Evolutionary conservation across 306 rosid species (phyloP), one percentile per base, ranked within the genome.

Genomic region (Carpinus fangiana): DNA sequence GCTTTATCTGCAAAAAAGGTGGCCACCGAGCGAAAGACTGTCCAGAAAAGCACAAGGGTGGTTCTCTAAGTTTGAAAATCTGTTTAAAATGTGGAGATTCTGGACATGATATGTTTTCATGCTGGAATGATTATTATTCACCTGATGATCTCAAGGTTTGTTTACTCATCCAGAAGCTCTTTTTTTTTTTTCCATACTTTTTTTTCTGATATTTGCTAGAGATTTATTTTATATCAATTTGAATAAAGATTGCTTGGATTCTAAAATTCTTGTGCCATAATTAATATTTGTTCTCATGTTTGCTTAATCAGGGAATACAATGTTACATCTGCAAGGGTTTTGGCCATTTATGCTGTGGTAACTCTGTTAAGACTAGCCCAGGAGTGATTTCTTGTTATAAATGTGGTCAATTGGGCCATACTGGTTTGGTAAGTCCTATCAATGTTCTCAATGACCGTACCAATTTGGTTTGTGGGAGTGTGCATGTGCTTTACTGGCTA

Each of bases 21-120:
- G 96, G 96, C 54, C 99, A 96, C 81, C 92, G 88, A 41, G 92
- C 98, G 20, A 91, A 84, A 83, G 92, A 88, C 78, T 96, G 99
- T 86, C 96, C 97, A 20, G 97, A 92, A 76, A 92, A 88, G 92
- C 60, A 79, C 64, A 77, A 17, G 20, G 68, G 70, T 56, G 82
- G 72, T 56, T 79, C 87, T 51, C 45, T 70, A 80, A 81, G 70
- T 55, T 61, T 78, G n/a, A 84, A 51, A 2, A 61, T 91, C 26
- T 96, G 99, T 87, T 82, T 93, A 47, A 96, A 88, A 83, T 96
- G 99, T 68, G 96, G 99, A 67, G 81, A 85, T 81, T 76, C 90
- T 83, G 97, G 92, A 43, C 99, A 96, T 90, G 98, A 93, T 53
- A 96, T 93, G 97, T 90, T 89, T 75, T 83, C 81, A 57, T 96